phyloP scores from a whole-genome alignment of 2,329 filamentous ascomycete genomes.

The Myriosclerotinia duriaeana region DNA sequence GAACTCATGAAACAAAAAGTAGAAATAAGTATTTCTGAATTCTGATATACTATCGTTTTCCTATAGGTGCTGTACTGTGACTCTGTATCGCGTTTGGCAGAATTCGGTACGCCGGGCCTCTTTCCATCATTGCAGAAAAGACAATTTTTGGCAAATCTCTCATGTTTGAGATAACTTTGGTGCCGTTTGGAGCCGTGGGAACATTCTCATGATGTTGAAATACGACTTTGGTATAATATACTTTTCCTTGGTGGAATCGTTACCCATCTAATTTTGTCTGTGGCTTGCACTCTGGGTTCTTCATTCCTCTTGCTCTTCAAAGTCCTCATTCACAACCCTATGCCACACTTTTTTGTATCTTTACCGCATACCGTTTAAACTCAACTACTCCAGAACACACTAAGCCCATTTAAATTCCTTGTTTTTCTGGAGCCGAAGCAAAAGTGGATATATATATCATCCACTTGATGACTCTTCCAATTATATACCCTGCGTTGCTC shows the following conservation, averaged over 20 bases:
- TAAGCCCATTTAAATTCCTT: too few species aligned
- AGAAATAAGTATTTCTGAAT: conserved; percentile 10
- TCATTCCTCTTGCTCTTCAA: not conserved
- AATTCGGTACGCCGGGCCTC: conserved; percentile 2
- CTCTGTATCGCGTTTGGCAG: not conserved
- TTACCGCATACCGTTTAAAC: not conserved
- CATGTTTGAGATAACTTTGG: not conserved
- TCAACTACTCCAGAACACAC: too few species aligned
- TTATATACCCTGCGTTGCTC: too few species aligned
- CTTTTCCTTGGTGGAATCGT: not conserved
- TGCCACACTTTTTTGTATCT: not conserved
- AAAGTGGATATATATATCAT: too few species aligned
- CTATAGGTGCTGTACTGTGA: not conserved
- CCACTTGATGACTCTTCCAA: too few species aligned
- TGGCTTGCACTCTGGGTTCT: not conserved
- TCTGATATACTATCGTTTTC: not conserved
- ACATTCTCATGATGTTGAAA: not conserved
- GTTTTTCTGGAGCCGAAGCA: too few species aligned
- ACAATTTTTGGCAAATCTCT: not conserved
- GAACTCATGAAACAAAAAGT: not conserved
- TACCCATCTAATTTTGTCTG: not conserved
- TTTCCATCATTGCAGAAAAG: not conserved
- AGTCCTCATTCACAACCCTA: not conserved
- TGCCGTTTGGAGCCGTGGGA: not conserved
- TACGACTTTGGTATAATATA: not conserved